Evolutionary conservation across 495 filamentous ascomycete species (phyloP).

Genomic region (Astrocystis sublimbata): DNA sequence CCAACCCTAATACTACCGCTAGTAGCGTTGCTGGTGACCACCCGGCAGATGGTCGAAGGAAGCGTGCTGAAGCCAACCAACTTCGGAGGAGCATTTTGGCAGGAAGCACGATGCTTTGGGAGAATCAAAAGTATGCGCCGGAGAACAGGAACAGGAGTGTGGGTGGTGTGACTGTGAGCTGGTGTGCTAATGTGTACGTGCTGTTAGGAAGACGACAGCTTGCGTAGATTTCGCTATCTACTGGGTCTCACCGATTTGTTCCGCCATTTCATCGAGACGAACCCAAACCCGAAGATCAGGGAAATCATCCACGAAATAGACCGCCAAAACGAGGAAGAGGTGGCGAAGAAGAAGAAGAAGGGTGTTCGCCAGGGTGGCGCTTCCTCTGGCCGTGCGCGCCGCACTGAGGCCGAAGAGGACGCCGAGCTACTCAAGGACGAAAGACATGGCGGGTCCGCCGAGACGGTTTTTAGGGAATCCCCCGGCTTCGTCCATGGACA

Average conservation of each 20-base stretch:
- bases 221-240: constrained; percentile 92
- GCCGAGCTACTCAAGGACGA: constrained; percentile 92
- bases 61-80: constrained; percentile 79
- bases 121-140: constrained; percentile 75
- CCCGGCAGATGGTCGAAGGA: constrained; percentile 74
- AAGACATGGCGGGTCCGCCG: constrained; percentile 77
- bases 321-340: constrained; percentile 79
- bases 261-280: constrained; percentile 98
- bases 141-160: constrained; percentile 8
- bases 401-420: constrained; percentile 97
- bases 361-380: constrained; percentile 80
- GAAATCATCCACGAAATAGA: constrained; percentile 93
- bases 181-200: constrained; percentile 25
- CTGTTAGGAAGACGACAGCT: constrained; percentile 86
- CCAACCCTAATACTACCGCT: constrained; percentile 86
- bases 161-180: neutral
- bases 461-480: constrained; percentile 90
- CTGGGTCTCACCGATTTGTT: constrained; percentile 96
- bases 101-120: constrained; percentile 91
- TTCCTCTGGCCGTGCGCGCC: constrained; percentile 72
- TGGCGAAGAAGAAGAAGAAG: constrained; percentile 69
- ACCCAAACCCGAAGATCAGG: constrained; percentile 87
- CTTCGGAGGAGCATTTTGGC: constrained; percentile 85
- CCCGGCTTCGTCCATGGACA: constrained; percentile 82
- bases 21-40: constrained; percentile 82